A percentile compares a stretch with the other conserved stretches of the same genome.
phyloP scores from a whole-genome alignment of 2,329 filamentous ascomycete species.

The Tolypocladium sp. region DNA sequence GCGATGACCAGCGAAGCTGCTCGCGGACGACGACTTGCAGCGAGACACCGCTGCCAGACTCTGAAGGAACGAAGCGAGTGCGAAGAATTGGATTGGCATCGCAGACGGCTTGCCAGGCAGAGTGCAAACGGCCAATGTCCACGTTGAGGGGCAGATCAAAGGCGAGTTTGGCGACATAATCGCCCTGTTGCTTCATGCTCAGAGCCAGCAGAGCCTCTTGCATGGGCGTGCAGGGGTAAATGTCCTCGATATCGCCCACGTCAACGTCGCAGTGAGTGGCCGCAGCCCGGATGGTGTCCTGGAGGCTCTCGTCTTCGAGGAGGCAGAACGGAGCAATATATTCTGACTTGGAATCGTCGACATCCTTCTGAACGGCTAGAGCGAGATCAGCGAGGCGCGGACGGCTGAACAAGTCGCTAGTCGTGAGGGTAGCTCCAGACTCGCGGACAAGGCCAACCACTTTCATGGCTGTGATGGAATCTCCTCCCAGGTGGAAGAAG shows the following conservation, averaged over 20 bases:
- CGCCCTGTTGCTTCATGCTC: slow-evolving; percentile 17
- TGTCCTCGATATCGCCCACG: slow-evolving; percentile 19
- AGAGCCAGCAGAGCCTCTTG: slow-evolving; percentile 29
- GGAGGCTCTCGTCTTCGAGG: neutral
- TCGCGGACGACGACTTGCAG: slow-evolving; percentile 7
- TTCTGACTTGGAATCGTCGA: neutral
- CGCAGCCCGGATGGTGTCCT: neutral
- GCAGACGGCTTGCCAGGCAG: slow-evolving; percentile 18
- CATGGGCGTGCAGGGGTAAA: slow-evolving; percentile 17
- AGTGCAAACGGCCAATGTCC: slow-evolving; percentile 11
- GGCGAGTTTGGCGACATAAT: slow-evolving; percentile 23
- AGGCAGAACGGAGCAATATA: neutral
- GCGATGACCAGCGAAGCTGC: slow-evolving; percentile 4
- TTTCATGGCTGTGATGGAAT: slow-evolving; percentile 17
- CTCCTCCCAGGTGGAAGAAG: slow-evolving; percentile 6
- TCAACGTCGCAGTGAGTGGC: neutral
- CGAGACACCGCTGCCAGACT: neutral
- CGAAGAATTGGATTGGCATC: slow-evolving; percentile 20
- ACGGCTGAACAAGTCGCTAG: slow-evolving; percentile 1
- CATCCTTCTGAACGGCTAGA: neutral
- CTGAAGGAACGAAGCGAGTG: slow-evolving; percentile 18
- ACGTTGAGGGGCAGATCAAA: slow-evolving; percentile 11
- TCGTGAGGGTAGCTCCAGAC: neutral
- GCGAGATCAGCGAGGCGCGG: neutral
- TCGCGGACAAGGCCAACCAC: neutral